phyloP scores from a whole-genome alignment of 108 stramenopile genomes.

The Phaeodactylum tricornutum region DNA sequence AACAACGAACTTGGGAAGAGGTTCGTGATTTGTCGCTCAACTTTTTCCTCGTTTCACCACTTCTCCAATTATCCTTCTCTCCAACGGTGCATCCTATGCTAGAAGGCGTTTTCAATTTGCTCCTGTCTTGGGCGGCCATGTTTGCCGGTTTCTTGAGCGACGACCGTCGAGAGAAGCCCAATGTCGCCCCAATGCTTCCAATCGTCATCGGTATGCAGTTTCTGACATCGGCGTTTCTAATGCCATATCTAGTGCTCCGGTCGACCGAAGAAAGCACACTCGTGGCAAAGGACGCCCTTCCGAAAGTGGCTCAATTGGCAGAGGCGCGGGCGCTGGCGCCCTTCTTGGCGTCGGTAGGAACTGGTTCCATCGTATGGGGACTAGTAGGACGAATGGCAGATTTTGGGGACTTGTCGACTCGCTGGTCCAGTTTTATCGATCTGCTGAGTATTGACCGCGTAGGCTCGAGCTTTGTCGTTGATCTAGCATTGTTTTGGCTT shows the following conservation, averaged over 20 bases:
- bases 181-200: constrained; percentile 53
- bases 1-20: constrained; percentile 77
- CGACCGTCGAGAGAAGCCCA: constrained; percentile 59
- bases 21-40: constrained; percentile 73
- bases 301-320: constrained; percentile 15
- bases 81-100: constrained; percentile 74
- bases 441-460: constrained; percentile 74
- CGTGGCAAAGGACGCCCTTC: constrained; percentile 33
- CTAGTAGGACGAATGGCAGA: constrained; percentile 42
- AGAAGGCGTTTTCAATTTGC: constrained; percentile 82
- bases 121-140: constrained; percentile 81
- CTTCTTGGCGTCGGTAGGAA: constrained; percentile 49
- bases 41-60: constrained; percentile 72
- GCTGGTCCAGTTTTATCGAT: constrained; percentile 41
- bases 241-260: constrained; percentile 71
- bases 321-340: constrained; percentile 52
- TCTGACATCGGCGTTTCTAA: constrained; percentile 68
- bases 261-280: constrained; percentile 23
- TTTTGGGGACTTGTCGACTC: constrained; percentile 54
- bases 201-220: constrained; percentile 84
- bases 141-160: constrained; percentile 83
- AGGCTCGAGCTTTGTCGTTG: constrained; percentile 72
- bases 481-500: constrained; percentile 67
- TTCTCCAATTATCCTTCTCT: constrained; percentile 55
- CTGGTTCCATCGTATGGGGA: constrained; percentile 56